Conservation (phyloP, 768 basidiomycete species). For the Boletus subparvulus region DNA sequence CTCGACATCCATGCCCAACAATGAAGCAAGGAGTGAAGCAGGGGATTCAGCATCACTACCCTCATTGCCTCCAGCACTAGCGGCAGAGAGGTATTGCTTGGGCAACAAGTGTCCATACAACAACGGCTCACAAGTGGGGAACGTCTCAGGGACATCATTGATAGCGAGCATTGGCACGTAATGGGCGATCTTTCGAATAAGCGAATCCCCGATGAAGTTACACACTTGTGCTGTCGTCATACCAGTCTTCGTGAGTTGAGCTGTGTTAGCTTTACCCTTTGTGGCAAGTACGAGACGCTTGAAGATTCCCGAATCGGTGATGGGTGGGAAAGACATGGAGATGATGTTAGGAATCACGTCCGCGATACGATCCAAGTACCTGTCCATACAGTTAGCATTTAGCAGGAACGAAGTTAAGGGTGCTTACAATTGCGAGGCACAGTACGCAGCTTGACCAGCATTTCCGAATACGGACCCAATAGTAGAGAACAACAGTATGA, state of each 20-base stretch:
- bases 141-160: slow-evolving; percentile 24
- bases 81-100: slow-evolving; percentile 20
- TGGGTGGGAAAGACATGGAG: slow-evolving; percentile 36
- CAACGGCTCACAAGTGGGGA: slow-evolving; percentile 27
- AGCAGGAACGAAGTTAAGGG: neutral
- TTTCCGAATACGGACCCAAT: slow-evolving; percentile 35
- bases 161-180: slow-evolving; percentile 32
- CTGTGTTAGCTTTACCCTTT: slow-evolving; percentile 29
- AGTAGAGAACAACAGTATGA: slow-evolving; percentile 35
- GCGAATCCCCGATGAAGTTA: slow-evolving; percentile 33
- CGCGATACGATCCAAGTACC: slow-evolving; percentile 34
- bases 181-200: slow-evolving; percentile 30
- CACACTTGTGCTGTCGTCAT: slow-evolving; percentile 35
- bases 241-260: slow-evolving; percentile 31
- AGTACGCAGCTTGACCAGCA: slow-evolving; percentile 25
- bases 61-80: slow-evolving; percentile 11
- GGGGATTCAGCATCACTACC: slow-evolving; percentile 20
- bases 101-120: slow-evolving; percentile 28
- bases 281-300: slow-evolving; percentile 31
- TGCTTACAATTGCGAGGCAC: slow-evolving; percentile 22
- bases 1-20: slow-evolving; percentile 26
- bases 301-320: slow-evolving; percentile 36
- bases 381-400: slow-evolving; percentile 5
- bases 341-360: slow-evolving; percentile 31
- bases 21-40: slow-evolving; percentile 23